Conservation (phyloP, 1,284 basidiomycete genomes). For the Gomphus bonarii region DNA sequence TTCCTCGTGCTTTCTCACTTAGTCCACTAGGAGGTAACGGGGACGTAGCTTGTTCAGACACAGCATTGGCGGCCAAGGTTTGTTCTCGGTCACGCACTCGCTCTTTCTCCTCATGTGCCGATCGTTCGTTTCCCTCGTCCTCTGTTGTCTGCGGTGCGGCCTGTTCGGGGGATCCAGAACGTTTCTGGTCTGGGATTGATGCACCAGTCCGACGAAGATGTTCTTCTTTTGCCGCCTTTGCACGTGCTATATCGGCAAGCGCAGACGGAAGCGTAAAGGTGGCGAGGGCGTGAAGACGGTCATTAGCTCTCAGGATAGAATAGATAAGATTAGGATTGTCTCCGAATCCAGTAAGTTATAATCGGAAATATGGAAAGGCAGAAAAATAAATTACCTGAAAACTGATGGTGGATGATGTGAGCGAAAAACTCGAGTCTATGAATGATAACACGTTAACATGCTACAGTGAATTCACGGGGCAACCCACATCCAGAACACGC, state of each 20-base stretch:
- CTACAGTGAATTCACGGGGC: too few relatives aligned
- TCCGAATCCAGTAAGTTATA: slow-evolving; percentile 21
- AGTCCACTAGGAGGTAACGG: slow-evolving; percentile 24
- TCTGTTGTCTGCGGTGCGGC: slow-evolving; percentile 21
- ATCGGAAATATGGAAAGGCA: neutral
- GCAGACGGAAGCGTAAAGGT: slow-evolving; percentile 80
- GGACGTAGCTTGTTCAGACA: slow-evolving; percentile 10
- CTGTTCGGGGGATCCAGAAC: slow-evolving; percentile 32
- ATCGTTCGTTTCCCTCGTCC: slow-evolving; percentile 23
- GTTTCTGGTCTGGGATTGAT: slow-evolving; percentile 5
- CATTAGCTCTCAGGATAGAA: slow-evolving; percentile 73
- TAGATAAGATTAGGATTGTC: slow-evolving; percentile 87
- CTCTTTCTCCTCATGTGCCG: slow-evolving; percentile 20
- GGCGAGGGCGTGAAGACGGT: slow-evolving; percentile 78
- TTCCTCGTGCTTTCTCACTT: slow-evolving; percentile 82
- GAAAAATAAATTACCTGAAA: slow-evolving; percentile 24
- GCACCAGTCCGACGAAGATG: slow-evolving; percentile 20
- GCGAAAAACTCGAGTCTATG: slow-evolving; percentile 85
- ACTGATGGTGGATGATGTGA: slow-evolving; percentile 53
- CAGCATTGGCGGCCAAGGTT: slow-evolving; percentile 39
- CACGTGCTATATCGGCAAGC: slow-evolving; percentile 72
- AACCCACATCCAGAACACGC: slow-evolving; percentile 79
- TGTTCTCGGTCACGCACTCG: slow-evolving; percentile 43
- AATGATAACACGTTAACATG: slow-evolving; percentile 6
- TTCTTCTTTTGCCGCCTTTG: slow-evolving; percentile 64